Conservation (phyloP, 495 filamentous ascomycete species). For the Thozetella sp. region DNA sequence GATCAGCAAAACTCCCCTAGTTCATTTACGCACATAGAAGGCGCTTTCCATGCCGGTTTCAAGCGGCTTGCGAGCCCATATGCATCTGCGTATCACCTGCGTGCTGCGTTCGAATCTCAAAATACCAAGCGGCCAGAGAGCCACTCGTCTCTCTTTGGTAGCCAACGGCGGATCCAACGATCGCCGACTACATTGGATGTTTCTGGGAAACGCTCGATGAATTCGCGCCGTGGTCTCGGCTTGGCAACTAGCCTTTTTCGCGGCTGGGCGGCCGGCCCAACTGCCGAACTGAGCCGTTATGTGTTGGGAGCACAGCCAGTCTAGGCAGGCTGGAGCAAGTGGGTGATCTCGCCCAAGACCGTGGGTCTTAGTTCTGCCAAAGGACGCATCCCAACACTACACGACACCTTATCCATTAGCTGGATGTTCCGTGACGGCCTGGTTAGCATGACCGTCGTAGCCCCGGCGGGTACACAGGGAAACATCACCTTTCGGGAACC, state of each 20-base stretch:
- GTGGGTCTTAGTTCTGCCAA: background rate
- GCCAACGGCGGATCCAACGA: background rate
- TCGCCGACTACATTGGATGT: background rate
- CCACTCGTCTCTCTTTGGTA: background rate
- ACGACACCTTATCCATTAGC: background rate
- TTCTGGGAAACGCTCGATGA: slow-evolving; percentile 2
- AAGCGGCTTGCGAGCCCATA: background rate
- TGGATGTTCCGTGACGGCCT: background rate
- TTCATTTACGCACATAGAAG: background rate
- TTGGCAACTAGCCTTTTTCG: background rate
- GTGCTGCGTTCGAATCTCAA: background rate
- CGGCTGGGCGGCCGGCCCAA: background rate
- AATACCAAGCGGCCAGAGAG: background rate
- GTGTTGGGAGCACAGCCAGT: background rate
- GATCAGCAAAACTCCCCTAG: background rate
- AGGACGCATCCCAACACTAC: background rate
- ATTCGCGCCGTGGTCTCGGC: background rate
- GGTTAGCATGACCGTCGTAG: background rate
- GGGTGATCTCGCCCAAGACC: background rate
- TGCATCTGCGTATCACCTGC: slow-evolving; percentile 1
- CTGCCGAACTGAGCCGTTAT: background rate
- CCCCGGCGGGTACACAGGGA: background rate
- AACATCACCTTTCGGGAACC: background rate
- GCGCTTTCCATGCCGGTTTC: background rate
- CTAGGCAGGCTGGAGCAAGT: background rate